Conservation (phyloP, 2,329 filamentous ascomycete species). For the Claviceps monticola region DNA sequence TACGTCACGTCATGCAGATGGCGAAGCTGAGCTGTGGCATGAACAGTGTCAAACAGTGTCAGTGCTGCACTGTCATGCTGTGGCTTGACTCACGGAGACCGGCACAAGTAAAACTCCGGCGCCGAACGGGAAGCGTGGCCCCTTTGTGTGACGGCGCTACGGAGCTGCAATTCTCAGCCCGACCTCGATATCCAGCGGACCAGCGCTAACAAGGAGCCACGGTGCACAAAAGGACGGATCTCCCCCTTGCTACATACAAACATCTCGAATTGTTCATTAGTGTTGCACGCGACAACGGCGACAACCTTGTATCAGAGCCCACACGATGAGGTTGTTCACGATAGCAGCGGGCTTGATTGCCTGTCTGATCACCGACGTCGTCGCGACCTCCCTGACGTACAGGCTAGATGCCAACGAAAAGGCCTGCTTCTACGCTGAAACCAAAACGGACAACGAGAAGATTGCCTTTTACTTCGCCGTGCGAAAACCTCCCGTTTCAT, state of each 20-base stretch:
- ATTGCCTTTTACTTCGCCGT: constrained; percentile 92
- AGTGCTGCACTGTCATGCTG: no score
- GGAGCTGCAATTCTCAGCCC: neutral
- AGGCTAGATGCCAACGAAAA: constrained; percentile 81
- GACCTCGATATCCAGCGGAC: neutral
- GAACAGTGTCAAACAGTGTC: neutral
- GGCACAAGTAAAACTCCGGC: constrained; percentile 11
- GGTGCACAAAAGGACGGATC: constrained; percentile 1
- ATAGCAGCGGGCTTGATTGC: constrained; percentile 56
- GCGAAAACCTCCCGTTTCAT: constrained; percentile 14
- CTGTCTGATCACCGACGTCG: constrained; percentile 54
- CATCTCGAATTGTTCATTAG: constrained; percentile 5
- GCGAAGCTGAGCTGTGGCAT: neutral
- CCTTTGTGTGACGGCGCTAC: neutral
- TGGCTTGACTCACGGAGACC: constrained; percentile 1
- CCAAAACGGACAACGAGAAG: constrained; percentile 70
- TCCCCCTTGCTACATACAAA: neutral
- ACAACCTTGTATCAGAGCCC: constrained; percentile 8
- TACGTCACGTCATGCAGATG: constrained; percentile 2
- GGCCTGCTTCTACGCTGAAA: constrained; percentile 83
- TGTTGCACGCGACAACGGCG: constrained; percentile 14
- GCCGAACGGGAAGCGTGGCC: constrained; percentile 10
- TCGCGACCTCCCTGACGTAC: constrained; percentile 89
- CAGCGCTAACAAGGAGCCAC: constrained; percentile 3
- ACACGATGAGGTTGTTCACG: constrained; percentile 50